phyloP scores from a whole-genome alignment of 345 rosid genomes.

The Citrus mangshanensis region DNA sequence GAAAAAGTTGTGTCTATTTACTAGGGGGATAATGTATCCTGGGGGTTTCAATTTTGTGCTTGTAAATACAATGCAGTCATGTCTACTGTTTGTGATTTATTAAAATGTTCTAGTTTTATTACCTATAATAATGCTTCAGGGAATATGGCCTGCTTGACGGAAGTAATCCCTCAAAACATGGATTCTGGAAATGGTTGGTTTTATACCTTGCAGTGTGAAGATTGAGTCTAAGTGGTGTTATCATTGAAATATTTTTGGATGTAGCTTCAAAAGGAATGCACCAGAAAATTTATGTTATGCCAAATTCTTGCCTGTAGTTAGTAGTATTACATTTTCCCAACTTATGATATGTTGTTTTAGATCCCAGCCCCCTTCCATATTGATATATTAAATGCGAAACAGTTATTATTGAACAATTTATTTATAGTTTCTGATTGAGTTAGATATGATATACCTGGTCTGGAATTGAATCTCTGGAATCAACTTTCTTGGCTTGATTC shows the following conservation, averaged over 20 bases:
- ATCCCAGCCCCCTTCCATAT: neutral
- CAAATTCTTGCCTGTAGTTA: neutral
- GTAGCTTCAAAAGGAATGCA: neutral
- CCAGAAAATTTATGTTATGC: neutral
- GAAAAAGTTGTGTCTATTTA: neutral
- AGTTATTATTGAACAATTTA: neutral
- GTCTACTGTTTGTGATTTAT: neutral
- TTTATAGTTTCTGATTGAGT: neutral
- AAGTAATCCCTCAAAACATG: no score
- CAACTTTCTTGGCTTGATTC: neutral
- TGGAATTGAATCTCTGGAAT: neutral
- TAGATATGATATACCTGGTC: neutral
- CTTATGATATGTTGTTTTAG: neutral
- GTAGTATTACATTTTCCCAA: neutral
- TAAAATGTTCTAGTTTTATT: neutral
- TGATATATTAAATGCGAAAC: neutral
- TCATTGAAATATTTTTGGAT: neutral
- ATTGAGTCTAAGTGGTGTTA: neutral
- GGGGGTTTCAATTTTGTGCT: neutral
- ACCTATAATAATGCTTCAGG: neutral
- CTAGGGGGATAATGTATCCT: neutral
- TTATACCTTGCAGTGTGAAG: neutral
- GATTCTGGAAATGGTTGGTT: neutral
- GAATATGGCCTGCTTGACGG: neutral
- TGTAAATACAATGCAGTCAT: neutral